Evolutionary conservation across 169 alveolate genomes (phyloP), one percentile per base, ranked within the genome.

Genomic region (Plasmodium ovale): DNA sequence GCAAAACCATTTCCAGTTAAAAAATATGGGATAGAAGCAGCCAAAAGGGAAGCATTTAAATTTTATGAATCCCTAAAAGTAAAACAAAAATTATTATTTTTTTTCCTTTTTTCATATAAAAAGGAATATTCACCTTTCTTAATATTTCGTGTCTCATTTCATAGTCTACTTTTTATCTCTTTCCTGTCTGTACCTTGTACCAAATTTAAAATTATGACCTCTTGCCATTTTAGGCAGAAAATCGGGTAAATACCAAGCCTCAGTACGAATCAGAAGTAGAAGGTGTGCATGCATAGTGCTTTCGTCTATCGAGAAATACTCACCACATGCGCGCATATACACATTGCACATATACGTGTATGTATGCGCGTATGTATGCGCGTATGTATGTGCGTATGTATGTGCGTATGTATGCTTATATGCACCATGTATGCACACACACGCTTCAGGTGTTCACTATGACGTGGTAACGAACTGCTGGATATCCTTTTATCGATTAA

Each of bases 1-100:
- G 96, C 95, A 2, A 93, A 93, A 68, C 96, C 96, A 3, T 93
- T 93, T 54, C 96, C 96, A 4, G 60, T 93, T 70, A 93, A 90
- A 69, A 93, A 93, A 77, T 91, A 68, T 27, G 96, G 96, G n/a
- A 72, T 92, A 35, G 90, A 92, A 60, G 94, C 93, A 25, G 90
- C 96, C 58, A 93, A 93, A 84, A 85, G 37, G 27, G 93, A 88
- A 67, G 87, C 93, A 51, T 53, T 92, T 65, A 73, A 67, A 72
- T 93, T 93, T 69, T 94, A 90, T 42, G 92, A 88, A 72, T 49
- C 87, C 23, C 68, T 93, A 37, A 79, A 93, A 62, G 94, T 93
- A 54, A 69, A 77, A 77, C 19, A 19, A 29, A 29, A 19, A 23
- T 37, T 21, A 39, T 12, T 54, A 27, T 12, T 19, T 73, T 54